Evolutionary conservation across 2,329 filamentous ascomycete genomes (phyloP).

Genomic region (Fusarium palustre): DNA sequence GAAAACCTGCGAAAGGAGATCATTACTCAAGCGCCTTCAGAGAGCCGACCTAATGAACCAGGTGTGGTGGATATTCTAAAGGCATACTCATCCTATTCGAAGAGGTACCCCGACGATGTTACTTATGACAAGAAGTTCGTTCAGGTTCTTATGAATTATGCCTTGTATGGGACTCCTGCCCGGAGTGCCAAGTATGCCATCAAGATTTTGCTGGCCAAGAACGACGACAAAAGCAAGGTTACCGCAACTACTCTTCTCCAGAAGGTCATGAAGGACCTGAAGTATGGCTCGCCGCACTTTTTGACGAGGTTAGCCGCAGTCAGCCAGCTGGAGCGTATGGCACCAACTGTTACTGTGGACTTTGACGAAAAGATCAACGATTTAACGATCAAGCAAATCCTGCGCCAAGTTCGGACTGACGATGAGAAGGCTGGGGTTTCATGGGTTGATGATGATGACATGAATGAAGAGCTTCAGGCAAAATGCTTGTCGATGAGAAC

Average conservation of each 20-base stretch:
- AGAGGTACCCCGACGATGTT: slow-evolving; percentile 85
- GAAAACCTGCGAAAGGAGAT: slow-evolving; percentile 91
- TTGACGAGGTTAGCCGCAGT: slow-evolving; percentile 79
- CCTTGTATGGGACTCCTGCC: slow-evolving; percentile 82
- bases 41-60: slow-evolving; percentile 74
- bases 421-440: slow-evolving; percentile 66
- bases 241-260: slow-evolving; percentile 85
- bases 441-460: slow-evolving; percentile 75
- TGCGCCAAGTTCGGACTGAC: slow-evolving; percentile 76
- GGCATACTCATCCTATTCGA: slow-evolving; percentile 91
- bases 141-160: slow-evolving; percentile 84
- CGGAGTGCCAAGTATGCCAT: slow-evolving; percentile 93
- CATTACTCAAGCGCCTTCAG: slow-evolving; percentile 80
- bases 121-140: slow-evolving; percentile 83
- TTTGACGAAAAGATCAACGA: slow-evolving; percentile 81
- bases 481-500: slow-evolving; percentile 88
- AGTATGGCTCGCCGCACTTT: slow-evolving; percentile 78
- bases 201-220: slow-evolving; percentile 84
- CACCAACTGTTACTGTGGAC: slow-evolving; percentile 77
- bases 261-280: slow-evolving; percentile 79
- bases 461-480: slow-evolving; percentile 84
- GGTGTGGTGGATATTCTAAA: slow-evolving; percentile 90
- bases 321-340: slow-evolving; percentile 80
- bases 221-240: slow-evolving; percentile 79
- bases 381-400: slow-evolving; percentile 78